Evolutionary conservation across 179 eudicot genomes (phyloP).

Genomic region (Spergularia azorica): DNA sequence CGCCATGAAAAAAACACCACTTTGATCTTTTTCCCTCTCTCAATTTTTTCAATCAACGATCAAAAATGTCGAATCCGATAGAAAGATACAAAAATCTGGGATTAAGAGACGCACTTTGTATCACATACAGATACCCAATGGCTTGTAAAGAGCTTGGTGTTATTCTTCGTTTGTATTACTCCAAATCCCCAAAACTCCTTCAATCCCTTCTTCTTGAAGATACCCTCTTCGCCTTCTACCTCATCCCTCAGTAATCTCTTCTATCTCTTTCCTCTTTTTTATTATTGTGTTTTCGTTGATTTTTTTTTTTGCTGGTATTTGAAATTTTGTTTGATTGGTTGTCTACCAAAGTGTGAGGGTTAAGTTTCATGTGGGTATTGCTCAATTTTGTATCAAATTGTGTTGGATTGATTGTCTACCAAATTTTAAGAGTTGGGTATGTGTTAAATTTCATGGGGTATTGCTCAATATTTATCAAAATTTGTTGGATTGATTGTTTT

Average conservation of each 20-base stretch:
- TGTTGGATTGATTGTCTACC: neutral
- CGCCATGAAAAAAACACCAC: too few species aligned
- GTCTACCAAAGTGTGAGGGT: too few species aligned
- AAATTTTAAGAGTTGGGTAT: neutral
- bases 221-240: conserved; percentile 65
- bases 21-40: neutral
- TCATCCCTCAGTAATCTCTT: conserved; percentile 67
- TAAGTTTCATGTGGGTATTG: neutral
- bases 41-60: neutral
- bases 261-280: neutral
- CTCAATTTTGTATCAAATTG: neutral
- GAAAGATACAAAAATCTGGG: conserved; percentile 53
- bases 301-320: neutral
- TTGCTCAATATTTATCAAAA: neutral
- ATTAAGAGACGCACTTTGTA: conserved; percentile 46
- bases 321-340: too few species aligned
- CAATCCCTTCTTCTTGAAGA: conserved; percentile 71
- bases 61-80: conserved; percentile 28
- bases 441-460: neutral
- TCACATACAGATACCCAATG: conserved; percentile 43
- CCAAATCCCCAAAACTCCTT: conserved; percentile 58
- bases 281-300: neutral
- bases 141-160: conserved; percentile 65
- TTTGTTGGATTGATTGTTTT: too few species aligned
- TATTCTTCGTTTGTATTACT: conserved; percentile 54